A percentile compares a stretch with the other conserved stretches of the same genome.
These are phyloP conservation scores for Rhodotorula sp. DNA, from an alignment of 1,284 basidiomycete genomes.

Conservation along the genomic window DNA sequence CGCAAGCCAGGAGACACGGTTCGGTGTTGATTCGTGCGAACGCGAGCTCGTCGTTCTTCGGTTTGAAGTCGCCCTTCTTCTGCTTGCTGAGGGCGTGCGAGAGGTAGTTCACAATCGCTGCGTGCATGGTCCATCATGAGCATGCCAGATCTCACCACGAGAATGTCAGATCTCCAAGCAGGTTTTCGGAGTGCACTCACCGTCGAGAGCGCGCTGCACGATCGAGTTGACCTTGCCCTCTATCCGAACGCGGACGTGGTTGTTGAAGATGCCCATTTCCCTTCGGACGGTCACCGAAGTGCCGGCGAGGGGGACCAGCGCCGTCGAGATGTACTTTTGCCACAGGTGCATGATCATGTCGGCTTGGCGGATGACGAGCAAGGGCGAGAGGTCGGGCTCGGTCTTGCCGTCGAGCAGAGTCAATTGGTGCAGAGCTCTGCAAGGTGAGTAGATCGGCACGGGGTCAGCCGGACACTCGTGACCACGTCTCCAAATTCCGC, in stretches of 20 bases:
- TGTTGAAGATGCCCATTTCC: constrained; percentile 92
- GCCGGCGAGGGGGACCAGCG: constrained; percentile 81
- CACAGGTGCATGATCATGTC: constrained; percentile 91
- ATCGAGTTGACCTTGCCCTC: constrained; percentile 83
- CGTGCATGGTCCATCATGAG: too few relatives aligned
- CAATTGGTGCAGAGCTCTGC: constrained; percentile 68
- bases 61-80: constrained; percentile 95
- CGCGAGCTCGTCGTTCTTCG: constrained; percentile 88
- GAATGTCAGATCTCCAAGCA: too few relatives aligned
- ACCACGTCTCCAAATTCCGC: constrained; percentile 44
- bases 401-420: constrained; percentile 69
- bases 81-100: constrained; percentile 75
- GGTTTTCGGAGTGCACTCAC: too few relatives aligned
- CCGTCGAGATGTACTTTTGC: constrained; percentile 94
- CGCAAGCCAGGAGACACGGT: constrained; percentile 84
- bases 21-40: constrained; percentile 95
- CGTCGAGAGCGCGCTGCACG: constrained; percentile 78
- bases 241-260: constrained; percentile 79
- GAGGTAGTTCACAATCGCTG: constrained; percentile 51
- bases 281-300: constrained; percentile 81
- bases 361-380: constrained; percentile 68
- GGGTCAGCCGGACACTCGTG: neutral
- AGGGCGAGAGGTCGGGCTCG: constrained; percentile 73
- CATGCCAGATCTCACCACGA: too few relatives aligned
- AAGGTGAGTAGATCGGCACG: neutral